phyloP scores from a whole-genome alignment of 148 eudicot genomes.

The Gaultheria prostrata region DNA sequence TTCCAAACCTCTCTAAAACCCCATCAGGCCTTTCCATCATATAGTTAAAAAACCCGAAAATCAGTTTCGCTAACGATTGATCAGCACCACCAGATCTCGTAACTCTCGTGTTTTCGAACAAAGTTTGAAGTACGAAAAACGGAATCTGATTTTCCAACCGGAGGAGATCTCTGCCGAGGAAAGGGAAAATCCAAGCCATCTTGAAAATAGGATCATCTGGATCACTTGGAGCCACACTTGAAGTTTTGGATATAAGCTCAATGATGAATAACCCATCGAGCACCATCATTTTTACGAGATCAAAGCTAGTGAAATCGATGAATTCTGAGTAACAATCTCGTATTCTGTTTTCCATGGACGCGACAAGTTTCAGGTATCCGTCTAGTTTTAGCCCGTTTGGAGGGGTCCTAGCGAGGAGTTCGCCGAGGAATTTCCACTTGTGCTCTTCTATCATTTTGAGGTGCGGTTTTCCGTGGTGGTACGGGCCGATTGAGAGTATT shows the following conservation, averaged over 20 bases:
- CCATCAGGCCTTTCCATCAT: neutral
- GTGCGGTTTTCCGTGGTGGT: neutral
- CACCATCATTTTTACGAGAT: neutral
- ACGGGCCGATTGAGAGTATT: neutral
- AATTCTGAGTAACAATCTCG: neutral
- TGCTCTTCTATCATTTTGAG: conserved; percentile 4
- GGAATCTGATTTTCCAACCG: conserved; percentile 8
- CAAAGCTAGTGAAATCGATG: neutral
- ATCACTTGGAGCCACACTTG: neutral
- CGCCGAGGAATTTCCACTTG: neutral
- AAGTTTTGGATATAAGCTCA: neutral
- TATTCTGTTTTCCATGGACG: neutral
- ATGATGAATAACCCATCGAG: conserved; percentile 8
- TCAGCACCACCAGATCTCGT: neutral
- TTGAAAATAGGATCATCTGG: neutral
- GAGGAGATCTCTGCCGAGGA: neutral
- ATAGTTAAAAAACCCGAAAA: neutral
- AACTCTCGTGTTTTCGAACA: neutral
- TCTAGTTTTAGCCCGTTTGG: neutral
- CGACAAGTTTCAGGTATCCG: neutral
- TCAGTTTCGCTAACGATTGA: neutral
- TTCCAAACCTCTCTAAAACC: neutral
- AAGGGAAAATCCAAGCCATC: neutral
- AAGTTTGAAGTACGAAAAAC: neutral
- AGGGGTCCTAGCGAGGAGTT: neutral